phyloP scores from a whole-genome alignment of 306 rosid genomes.

The Dicorynia guianensis region DNA sequence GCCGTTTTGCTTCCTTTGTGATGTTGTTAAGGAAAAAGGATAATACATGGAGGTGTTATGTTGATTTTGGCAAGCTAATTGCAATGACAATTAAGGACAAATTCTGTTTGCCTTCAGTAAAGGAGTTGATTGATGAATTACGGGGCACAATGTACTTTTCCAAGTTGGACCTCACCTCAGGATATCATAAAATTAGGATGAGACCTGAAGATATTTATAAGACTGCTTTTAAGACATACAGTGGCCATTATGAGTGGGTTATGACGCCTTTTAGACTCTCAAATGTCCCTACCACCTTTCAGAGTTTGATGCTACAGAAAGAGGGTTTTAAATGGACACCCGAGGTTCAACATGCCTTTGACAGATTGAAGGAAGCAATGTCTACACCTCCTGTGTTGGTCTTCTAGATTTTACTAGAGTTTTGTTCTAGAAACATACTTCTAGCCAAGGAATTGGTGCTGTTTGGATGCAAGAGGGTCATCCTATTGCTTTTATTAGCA shows the following conservation, averaged over 20 bases:
- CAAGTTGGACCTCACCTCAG: not conserved
- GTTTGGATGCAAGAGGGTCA: too few relatives aligned
- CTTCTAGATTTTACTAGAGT: too few relatives aligned
- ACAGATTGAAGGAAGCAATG: too few relatives aligned
- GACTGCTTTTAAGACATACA: not conserved
- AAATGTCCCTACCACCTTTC: too few relatives aligned
- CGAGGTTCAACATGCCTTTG: too few relatives aligned
- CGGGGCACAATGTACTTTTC: not conserved
- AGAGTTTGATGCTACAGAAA: too few relatives aligned
- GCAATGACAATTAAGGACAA: not conserved
- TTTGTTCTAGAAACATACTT: too few relatives aligned
- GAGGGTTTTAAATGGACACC: too few relatives aligned
- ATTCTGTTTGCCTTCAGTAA: not conserved
- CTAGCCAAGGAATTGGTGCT: too few relatives aligned
- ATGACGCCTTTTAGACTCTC: not conserved
- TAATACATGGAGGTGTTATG: not conserved
- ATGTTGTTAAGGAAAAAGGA: not conserved
- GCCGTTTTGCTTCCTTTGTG: not conserved
- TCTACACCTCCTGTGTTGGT: too few relatives aligned
- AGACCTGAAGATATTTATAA: not conserved
- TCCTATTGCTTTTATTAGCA: too few relatives aligned
- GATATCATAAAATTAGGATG: constrained; percentile 2
- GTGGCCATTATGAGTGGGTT: constrained; percentile 7
- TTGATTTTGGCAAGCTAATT: not conserved
- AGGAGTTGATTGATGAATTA: not conserved